phyloP scores from a whole-genome alignment of 2,329 filamentous ascomycete genomes.

The Chrysoporthe deuterocubensis region DNA sequence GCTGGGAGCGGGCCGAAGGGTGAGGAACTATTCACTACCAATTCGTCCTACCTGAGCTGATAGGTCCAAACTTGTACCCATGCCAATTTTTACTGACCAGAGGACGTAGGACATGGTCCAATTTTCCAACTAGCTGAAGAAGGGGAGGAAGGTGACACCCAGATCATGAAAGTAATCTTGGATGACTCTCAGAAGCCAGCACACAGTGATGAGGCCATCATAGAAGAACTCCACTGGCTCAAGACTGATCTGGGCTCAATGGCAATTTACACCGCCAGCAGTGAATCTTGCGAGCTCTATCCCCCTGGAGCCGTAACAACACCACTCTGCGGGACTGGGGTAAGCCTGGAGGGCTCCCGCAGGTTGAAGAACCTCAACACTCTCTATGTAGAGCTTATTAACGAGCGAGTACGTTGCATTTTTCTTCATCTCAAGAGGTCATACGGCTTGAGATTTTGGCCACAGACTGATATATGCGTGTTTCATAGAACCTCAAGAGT shows the following conservation, averaged over 20 bases:
- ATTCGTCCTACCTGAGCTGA: no score
- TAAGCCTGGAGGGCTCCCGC: neutral
- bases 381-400: conserved; percentile 1
- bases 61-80: no score
- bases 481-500: neutral
- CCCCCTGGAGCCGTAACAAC: conserved; percentile 13
- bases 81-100: neutral
- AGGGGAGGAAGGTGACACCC: conserved; percentile 2
- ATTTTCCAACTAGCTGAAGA: neutral
- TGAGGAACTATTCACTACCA: neutral
- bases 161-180: conserved; percentile 3
- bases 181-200: conserved; percentile 11
- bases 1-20: neutral
- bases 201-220: conserved; percentile 12
- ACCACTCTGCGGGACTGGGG: conserved; percentile 9
- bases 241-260: conserved; percentile 5
- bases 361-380: neutral
- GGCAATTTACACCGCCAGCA: neutral
- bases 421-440: neutral
- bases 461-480: neutral
- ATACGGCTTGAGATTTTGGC: neutral
- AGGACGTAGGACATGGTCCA: neutral
- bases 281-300: neutral
- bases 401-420: neutral
- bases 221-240: conserved; percentile 3